Evolutionary conservation across 306 rosid species (phyloP).

Genomic region (Cucurbita maxima): DNA sequence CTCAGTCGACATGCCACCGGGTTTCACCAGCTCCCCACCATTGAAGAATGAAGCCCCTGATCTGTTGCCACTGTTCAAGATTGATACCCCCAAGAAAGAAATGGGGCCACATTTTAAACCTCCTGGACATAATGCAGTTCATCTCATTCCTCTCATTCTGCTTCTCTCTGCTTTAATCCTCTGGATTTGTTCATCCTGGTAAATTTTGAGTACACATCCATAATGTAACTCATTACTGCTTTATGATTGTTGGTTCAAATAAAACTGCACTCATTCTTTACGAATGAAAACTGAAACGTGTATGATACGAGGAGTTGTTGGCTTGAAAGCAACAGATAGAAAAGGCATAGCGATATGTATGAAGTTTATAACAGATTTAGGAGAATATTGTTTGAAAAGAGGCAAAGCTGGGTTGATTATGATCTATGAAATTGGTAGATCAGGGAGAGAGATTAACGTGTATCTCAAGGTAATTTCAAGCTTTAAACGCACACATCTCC

Average conservation of each 20-base stretch:
- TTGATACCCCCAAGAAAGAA: conserved; percentile 31
- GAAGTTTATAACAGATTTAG: background rate
- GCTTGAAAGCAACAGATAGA: background rate
- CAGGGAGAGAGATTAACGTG: background rate
- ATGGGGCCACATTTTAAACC: conserved; percentile 10
- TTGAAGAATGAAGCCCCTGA: conserved; percentile 16
- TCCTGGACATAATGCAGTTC: conserved; percentile 35
- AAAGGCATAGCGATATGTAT: background rate
- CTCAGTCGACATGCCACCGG: conserved; percentile 9
- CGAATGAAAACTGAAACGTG: background rate
- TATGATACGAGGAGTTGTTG: background rate
- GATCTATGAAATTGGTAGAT: background rate
- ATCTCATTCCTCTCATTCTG: conserved; percentile 51
- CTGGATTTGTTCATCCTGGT: conserved; percentile 48
- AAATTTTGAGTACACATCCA: background rate
- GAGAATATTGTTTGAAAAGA: background rate
- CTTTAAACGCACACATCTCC: conserved; percentile 1
- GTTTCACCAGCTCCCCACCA: conserved; percentile 14
- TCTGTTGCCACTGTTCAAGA: conserved; percentile 30
- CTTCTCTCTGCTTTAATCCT: conserved; percentile 52
- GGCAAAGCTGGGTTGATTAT: background rate
- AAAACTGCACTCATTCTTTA: background rate
- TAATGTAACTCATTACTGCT: background rate
- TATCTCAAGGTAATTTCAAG: background rate
- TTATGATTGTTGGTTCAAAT: background rate